Base-by-base conservation (phyloP, 805 yeast genomes). In the Yamadazyma sp. region DNA sequence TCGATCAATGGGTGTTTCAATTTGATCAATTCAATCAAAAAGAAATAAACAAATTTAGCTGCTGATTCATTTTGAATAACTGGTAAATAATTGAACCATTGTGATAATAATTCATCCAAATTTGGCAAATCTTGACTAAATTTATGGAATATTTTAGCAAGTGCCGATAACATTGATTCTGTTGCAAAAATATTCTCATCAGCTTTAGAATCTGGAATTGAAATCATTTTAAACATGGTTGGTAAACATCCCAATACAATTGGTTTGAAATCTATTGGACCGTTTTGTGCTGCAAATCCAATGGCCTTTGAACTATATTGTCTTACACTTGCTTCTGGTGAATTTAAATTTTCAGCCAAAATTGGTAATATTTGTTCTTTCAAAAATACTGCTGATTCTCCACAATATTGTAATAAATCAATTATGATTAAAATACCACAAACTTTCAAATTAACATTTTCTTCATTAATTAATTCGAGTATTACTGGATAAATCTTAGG, bases 171-270 rank as follows among this genome's bases (percentile, higher is more conserved):
- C 9, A 87, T 82, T 52, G 83, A 84, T 58, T 93, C 98, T 2
- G 97, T 88, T 4, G 97, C 94, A 37, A 75, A 74, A 26, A 85
- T 60, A 51, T 87, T 87, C 38, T 85, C 96, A 27, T 86, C 94
- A n/a, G 80, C 76, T 43, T 85, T 79, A 2, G 95, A 82, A 45
- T 86, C 94, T 6, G 95, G 88, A 16, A 79, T 78, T 25, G 77
- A 69, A 13, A 82, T 75, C 62, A 87, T 75, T 47, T 80, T 80
- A 50, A 83, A 74, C 58, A 93, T 71, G 13, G 86, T 78, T 44
- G 80, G 86, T 44, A 91, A 65, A n/a, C 87, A 73, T 7, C 82
- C 76, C 18, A 85, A 56, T 35, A 83, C 76, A 36, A 82, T 74
- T 22, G 81, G 80, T 15, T 70, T 70, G 54, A 80, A 86, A 11